Evolutionary conservation across 2,329 filamentous ascomycete species (phyloP), one percentile per base, ranked within the genome.

Genomic region (Clarireedia hainanense): DNA sequence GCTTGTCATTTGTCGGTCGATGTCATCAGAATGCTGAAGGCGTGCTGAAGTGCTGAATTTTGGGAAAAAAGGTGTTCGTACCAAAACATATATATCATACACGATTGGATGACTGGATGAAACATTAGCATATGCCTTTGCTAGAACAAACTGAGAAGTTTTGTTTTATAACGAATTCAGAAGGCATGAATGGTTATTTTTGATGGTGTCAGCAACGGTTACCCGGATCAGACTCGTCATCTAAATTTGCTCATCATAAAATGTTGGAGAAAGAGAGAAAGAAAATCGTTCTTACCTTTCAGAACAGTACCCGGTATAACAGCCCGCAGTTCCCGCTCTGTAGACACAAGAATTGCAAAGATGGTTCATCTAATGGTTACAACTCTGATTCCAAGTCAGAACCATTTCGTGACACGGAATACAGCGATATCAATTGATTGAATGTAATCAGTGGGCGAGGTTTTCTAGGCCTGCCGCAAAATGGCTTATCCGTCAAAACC

Each of bases 401-500:
- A 57, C 26, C 20, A 37, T 39, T 39, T 12, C 15, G 26, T 39
- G 30, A 34, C 30, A 34, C 10, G 10, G 10, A 34, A 14, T 12
- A 34, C 30, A 14, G 10, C 30, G 30, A 34, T 34, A 34, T 34
- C 10, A 9, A 12, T 34, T 53, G 56, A 63, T 60, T 65, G 64
- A 60, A 69, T 34, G 10, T 34, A 43, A 76, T 95, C 91, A 95
- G 91, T 92, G 88, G 91, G 89, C 90, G 84, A 95, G 91, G 91
- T 95, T 96, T 96, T 95, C 90, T 95, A 96, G 89, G 91, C 91
- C 90, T 95, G 90, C 89, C 90, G 75, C 89, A 89, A 88, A 81
- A 75, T 69, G 89, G 90, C 89, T 83, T 87, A 82, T 84, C 91
- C 88, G 78, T 91, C 90, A 90, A 84, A 76, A 73, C 60, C 63